Evolutionary conservation across 2,329 filamentous ascomycete species (phyloP).

Genomic region (Fusarium mangiferae): DNA sequence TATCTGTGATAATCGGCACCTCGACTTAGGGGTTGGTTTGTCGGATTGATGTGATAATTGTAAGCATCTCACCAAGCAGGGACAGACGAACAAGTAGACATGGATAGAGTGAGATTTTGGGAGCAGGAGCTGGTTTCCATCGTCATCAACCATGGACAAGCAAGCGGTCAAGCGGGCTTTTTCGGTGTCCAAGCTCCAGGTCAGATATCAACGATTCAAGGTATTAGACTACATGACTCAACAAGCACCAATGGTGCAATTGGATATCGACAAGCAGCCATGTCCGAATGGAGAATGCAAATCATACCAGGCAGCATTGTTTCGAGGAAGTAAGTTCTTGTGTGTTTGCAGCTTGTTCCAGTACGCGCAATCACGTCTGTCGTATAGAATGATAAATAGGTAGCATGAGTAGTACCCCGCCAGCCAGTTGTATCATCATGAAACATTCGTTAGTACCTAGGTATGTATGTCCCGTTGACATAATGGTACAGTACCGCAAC

Average conservation of each 20-base stretch:
- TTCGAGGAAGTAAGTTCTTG: background rate
- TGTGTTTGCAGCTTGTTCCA: conserved; percentile 2
- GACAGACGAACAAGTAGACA: background rate
- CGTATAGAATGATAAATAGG: conserved; percentile 6
- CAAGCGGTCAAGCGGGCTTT: conserved; percentile 11
- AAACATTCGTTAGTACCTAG: conserved; percentile 3
- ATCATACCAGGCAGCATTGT: conserved; percentile 1
- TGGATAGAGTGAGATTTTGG: background rate
- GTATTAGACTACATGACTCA: conserved; percentile 31
- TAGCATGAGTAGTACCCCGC: conserved; percentile 4
- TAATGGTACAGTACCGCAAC: background rate
- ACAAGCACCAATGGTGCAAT: conserved; percentile 10
- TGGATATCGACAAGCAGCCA: conserved; percentile 13
- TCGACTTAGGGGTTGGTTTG: background rate
- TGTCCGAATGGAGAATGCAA: conserved; percentile 2
- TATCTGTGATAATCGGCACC: conserved; percentile 11
- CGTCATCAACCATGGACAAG: background rate
- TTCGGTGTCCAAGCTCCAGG: background rate
- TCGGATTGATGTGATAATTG: conserved; percentile 21
- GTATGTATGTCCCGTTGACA: background rate
- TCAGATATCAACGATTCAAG: conserved; percentile 12
- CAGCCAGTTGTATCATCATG: conserved; percentile 26
- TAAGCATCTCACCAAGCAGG: conserved; percentile 21
- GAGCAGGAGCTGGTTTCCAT: background rate
- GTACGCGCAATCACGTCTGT: background rate